Evolutionary conservation across 192 early-diverging fungal species (phyloP).

Genomic region (Coemansia sp.): DNA sequence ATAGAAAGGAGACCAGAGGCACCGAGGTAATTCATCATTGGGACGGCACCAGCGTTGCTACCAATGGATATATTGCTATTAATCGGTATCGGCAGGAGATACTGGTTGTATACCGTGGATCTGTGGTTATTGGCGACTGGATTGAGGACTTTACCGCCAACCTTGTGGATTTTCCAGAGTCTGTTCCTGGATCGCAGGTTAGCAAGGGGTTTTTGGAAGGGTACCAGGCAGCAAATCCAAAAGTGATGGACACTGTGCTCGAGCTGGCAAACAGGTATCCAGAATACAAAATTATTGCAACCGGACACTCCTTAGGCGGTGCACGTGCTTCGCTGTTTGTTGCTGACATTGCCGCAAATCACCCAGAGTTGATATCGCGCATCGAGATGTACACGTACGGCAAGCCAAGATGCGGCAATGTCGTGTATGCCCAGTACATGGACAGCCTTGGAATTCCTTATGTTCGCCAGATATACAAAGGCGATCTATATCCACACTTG

Average conservation of each 20-base stretch:
- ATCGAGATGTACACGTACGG: constrained; percentile 42
- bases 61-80: constrained; percentile 33
- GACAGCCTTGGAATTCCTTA: constrained; percentile 18
- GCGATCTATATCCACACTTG: constrained; percentile 41
- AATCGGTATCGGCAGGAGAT: constrained; percentile 20
- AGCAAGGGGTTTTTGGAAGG: constrained; percentile 32
- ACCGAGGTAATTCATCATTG: constrained; percentile 28
- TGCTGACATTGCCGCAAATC: constrained; percentile 17
- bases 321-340: constrained; percentile 42
- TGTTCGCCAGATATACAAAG: constrained; percentile 32
- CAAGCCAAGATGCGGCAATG: constrained; percentile 40
- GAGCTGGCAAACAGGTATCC: constrained; percentile 26
- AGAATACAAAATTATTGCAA: constrained; percentile 26
- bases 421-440: constrained; percentile 30
- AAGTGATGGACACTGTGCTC: constrained; percentile 8
- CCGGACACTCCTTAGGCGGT: constrained; percentile 48
- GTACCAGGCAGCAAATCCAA: constrained; percentile 16
- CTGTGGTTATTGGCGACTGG: constrained; percentile 19
- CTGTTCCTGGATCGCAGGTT: constrained; percentile 20
- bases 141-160: constrained; percentile 7
- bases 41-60: constrained; percentile 13
- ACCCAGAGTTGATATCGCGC: constrained; percentile 12
- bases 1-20: constrained; percentile 19
- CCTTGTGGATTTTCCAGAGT: constrained; percentile 11
- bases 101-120: constrained; percentile 31